Evolutionary conservation across 805 yeast genomes (phyloP), one percentile per base, ranked within the genome.

Genomic region (Kodamaea kaohsiungensis): DNA sequence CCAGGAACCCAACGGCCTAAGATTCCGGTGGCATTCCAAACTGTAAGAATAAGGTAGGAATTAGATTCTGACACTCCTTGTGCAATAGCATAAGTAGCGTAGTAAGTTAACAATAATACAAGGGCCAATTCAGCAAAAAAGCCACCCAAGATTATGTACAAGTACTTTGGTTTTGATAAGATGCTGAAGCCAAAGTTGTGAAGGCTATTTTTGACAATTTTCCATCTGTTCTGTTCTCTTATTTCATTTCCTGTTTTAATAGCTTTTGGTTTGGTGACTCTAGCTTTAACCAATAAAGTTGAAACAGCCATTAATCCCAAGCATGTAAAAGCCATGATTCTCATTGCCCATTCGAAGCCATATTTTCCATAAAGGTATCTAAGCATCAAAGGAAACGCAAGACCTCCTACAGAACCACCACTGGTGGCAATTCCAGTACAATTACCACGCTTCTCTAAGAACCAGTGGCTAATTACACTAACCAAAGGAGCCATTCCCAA

Each of bases 381-480:
- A 25, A 63, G 59, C 42, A 63, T 43, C 35, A 61, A 49, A 10
- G 66, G 66, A 56, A 62, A 61, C 27, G 59, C 50, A 2, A 61
- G 49, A 2, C 66, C 66, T 7, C 66, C 66, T 4, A 63, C 59
- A 18, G 64, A 59, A 1, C 66, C 66, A n/a, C 66, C 66, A 68
- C 83, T 68, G 53, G 86, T 82, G 3, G 87, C 86, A 2, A 85
- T 58, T 0, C 90, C 89, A 37, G 84, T 71, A 5, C 85, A 87
- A 55, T 77, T 72, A 0, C 87, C 91, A 60, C 91, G 73, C 60
- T 76, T 84, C 35, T 67, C 70, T 39, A 74, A 69, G 65, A 87
- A 87, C 86, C 89, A 87, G 56, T 87, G 89, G 22, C 85, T 82
- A 0, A 86, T 76, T 15, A 82, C 83, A 6, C 88, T 80, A 2